Conservation (phyloP, 176 grass and related monocot species). For the Musa acuminata region DNA sequence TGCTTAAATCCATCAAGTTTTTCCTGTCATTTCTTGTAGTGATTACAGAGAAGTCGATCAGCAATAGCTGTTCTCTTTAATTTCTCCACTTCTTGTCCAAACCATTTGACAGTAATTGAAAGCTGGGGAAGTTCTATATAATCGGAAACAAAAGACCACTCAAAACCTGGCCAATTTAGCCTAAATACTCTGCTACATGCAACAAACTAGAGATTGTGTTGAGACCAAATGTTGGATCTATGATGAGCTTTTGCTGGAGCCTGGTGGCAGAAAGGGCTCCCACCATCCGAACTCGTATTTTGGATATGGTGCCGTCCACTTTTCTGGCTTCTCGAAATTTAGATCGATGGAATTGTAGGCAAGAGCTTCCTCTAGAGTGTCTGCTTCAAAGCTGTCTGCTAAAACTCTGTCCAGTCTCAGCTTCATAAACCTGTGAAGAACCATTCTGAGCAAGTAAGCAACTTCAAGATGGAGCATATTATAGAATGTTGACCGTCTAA, state of each 20-base stretch:
- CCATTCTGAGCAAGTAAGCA: not conserved
- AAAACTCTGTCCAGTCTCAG: constrained; percentile 79
- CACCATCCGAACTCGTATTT: constrained; percentile 95
- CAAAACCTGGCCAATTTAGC: not conserved
- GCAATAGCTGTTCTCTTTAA: not conserved
- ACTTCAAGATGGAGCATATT: too few relatives aligned
- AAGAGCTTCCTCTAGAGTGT: constrained; percentile 61
- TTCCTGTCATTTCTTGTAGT: too few relatives aligned
- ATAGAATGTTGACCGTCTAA: too few relatives aligned
- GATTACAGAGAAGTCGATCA: too few relatives aligned
- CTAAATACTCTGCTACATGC: constrained; percentile 19
- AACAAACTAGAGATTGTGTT: not conserved
- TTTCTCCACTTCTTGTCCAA: not conserved
- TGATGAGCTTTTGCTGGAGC: constrained; percentile 34
- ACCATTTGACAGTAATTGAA: not conserved
- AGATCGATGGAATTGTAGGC: constrained; percentile 54
- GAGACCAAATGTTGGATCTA: constrained; percentile 21
- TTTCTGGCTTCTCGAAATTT: constrained; percentile 66
- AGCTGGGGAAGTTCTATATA: not conserved
- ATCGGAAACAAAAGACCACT: not conserved
- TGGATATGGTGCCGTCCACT: constrained; percentile 84
- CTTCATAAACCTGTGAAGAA: constrained; percentile 71
- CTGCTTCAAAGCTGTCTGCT: constrained; percentile 56
- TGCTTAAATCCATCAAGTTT: too few relatives aligned
- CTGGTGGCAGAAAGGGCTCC: constrained; percentile 71